These are phyloP conservation scores for Euryodendron excelsum DNA, from an alignment of 148 eudicot species.

Conservation along the genomic window DNA sequence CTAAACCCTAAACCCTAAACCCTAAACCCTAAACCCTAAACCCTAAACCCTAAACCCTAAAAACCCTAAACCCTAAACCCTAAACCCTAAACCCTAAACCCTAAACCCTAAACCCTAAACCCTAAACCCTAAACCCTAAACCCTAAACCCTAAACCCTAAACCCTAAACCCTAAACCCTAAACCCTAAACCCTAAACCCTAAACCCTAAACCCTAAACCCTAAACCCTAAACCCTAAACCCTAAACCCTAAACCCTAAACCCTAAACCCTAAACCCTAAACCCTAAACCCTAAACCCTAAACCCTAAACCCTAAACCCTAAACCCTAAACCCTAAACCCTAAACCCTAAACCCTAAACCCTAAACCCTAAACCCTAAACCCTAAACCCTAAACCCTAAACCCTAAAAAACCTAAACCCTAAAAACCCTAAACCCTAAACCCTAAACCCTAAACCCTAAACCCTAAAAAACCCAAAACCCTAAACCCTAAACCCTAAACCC, in stretches of 20 bases:
- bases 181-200: conserved; percentile 19
- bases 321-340: conserved; percentile 23
- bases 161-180: conserved; percentile 24
- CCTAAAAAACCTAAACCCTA: too few species aligned
- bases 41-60: background rate
- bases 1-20: conserved; percentile 26
- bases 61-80: conserved; percentile 16
- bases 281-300: conserved; percentile 13
- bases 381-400: too few species aligned
- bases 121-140: conserved; percentile 18
- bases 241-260: conserved; percentile 18
- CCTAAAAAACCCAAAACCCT: too few species aligned
- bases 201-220: conserved; percentile 27
- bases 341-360: conserved; percentile 22
- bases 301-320: conserved; percentile 15
- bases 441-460: too few species aligned
- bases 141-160: conserved; percentile 27
- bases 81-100: conserved; percentile 18
- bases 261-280: conserved; percentile 20
- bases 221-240: conserved; percentile 11
- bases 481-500: conserved; percentile 12
- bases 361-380: conserved; percentile 15
- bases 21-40: conserved; percentile 24
- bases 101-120: conserved; percentile 11
- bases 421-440: too few species aligned